phyloP scores from a whole-genome alignment of 169 alveolate species.

The Plasmodium malariae region DNA sequence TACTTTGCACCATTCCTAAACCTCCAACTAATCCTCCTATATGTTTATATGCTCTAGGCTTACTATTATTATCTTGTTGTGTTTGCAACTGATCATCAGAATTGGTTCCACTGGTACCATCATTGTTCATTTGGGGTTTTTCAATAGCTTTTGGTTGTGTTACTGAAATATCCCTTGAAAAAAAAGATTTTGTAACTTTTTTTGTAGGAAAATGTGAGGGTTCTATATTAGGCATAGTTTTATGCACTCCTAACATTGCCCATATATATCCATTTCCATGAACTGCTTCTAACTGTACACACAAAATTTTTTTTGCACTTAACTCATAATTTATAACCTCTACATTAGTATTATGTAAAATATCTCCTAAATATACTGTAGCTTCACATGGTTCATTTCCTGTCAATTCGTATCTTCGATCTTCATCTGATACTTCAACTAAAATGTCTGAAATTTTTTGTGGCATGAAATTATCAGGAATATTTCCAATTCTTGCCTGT shows the following conservation, averaged over 20 bases:
- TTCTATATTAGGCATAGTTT: neutral
- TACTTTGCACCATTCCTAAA: constrained; percentile 10
- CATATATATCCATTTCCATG: constrained; percentile 53
- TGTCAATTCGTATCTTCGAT: constrained; percentile 10
- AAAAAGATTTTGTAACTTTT: constrained; percentile 21
- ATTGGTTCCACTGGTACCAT: neutral
- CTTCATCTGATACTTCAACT: constrained; percentile 1
- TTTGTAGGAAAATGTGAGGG: constrained; percentile 46
- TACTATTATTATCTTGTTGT: neutral
- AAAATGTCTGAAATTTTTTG: neutral
- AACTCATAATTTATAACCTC: neutral
- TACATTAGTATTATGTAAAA: constrained; percentile 27
- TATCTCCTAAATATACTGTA: constrained; percentile 19
- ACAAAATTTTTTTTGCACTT: neutral
- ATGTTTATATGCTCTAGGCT: neutral
- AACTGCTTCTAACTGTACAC: constrained; percentile 30
- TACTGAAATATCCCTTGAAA: constrained; percentile 41
- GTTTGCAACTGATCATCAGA: neutral
- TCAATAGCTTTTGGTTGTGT: constrained; percentile 22
- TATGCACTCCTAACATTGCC: constrained; percentile 46
- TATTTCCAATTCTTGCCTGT: neutral
- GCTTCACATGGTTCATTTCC: constrained; percentile 49
- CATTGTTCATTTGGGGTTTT: neutral
- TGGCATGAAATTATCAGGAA: neutral
- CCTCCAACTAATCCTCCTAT: constrained; percentile 37